phyloP scores from a whole-genome alignment of 1,139 yeast species.

The Candida sp. region DNA sequence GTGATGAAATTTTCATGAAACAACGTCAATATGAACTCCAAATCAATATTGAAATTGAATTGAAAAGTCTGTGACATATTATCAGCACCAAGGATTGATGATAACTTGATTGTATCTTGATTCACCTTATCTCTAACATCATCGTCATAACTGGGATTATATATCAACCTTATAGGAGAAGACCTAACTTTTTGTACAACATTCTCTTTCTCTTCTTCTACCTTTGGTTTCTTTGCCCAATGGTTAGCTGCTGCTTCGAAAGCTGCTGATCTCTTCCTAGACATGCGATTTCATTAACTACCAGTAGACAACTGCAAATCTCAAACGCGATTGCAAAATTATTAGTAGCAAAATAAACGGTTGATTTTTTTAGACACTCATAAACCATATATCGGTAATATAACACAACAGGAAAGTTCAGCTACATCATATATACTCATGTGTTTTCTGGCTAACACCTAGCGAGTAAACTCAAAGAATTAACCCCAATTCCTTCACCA shows the following conservation, averaged over 20 bases:
- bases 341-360: no score
- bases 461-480: no score
- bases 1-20: slow-evolving; percentile 24
- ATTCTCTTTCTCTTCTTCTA: slow-evolving; percentile 4
- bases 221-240: slow-evolving; percentile 16
- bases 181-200: not conserved
- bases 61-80: slow-evolving; percentile 40
- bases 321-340: not conserved
- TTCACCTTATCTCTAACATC: slow-evolving; percentile 12
- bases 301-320: no score
- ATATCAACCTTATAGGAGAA: slow-evolving; percentile 22
- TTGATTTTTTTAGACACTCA: no score
- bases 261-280: slow-evolving; percentile 20
- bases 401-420: no score
- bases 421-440: no score
- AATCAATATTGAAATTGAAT: slow-evolving; percentile 47
- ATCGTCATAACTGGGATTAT: slow-evolving; percentile 21
- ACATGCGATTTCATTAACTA: not conserved
- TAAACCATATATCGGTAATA: no score
- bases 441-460: no score
- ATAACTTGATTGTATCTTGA: slow-evolving; percentile 21
- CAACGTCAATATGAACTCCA: slow-evolving; percentile 32
- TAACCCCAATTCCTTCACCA: no score
- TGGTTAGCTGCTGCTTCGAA: slow-evolving; percentile 21
- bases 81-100: slow-evolving; percentile 26